Percentiles rank a stretch among this genome's conserved stretches.
phyloP scores from a whole-genome alignment of 768 basidiomycete genomes.

The Podaxis sp. region DNA sequence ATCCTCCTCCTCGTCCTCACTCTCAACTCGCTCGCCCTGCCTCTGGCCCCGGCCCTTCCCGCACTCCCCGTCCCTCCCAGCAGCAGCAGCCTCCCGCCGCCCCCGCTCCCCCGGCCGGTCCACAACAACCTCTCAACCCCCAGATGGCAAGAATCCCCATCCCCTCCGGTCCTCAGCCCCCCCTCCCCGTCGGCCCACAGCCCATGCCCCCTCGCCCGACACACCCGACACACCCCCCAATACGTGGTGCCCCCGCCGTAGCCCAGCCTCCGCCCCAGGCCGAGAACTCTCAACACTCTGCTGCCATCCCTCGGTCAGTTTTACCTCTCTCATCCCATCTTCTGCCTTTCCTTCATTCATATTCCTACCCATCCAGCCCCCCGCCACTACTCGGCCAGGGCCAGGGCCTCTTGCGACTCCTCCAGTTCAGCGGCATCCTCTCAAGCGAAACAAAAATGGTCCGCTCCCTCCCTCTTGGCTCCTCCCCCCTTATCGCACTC shows the following conservation, averaged over 20 bases:
- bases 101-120: neutral
- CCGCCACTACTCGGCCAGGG: constrained; percentile 45
- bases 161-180: neutral
- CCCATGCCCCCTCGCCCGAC: constrained; percentile 1
- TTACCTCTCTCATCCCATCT: constrained; percentile 25
- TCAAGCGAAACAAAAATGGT: constrained; percentile 51
- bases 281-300: constrained; percentile 34
- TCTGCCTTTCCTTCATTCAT: neutral
- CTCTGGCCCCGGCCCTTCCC: neutral
- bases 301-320: constrained; percentile 44
- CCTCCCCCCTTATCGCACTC: neutral
- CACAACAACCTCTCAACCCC: neutral
- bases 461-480: constrained; percentile 22
- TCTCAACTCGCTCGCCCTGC: constrained; percentile 1
- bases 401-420: constrained; percentile 60
- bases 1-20: neutral
- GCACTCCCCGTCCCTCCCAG: neutral
- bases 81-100: constrained; percentile 9
- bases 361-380: constrained; percentile 8
- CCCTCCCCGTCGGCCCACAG: neutral
- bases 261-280: no score
- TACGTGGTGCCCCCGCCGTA: neutral
- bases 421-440: constrained; percentile 70
- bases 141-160: neutral
- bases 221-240: neutral